Conservation (phyloP, 768 basidiomycete genomes). For the Pisolithus orientalis region DNA sequence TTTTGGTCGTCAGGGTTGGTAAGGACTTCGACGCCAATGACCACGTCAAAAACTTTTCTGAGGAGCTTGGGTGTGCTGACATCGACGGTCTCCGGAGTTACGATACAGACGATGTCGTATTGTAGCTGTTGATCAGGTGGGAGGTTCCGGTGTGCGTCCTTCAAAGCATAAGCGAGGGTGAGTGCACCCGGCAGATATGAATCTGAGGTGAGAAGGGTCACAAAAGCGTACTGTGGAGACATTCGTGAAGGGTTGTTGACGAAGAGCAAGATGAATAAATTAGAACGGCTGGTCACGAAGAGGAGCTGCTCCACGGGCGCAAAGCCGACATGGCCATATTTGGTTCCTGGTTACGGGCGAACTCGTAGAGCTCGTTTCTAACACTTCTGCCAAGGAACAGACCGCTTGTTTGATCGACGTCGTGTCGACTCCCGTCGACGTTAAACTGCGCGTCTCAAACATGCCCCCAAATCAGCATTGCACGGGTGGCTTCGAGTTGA, state of each 20-base stretch:
- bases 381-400: too few relatives aligned
- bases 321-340: too few relatives aligned
- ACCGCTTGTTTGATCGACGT: too few relatives aligned
- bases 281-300: too few relatives aligned
- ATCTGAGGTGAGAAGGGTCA: slow-evolving; percentile 88
- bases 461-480: too few relatives aligned
- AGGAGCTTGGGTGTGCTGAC: slow-evolving; percentile 75
- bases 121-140: slow-evolving; percentile 42
- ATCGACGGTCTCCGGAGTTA: slow-evolving; percentile 91
- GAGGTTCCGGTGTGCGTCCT: slow-evolving; percentile 53
- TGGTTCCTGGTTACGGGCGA: too few relatives aligned
- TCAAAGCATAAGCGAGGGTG: slow-evolving; percentile 76
- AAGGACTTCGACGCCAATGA: slow-evolving; percentile 90
- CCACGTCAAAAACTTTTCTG: slow-evolving; percentile 72
- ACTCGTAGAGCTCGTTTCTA: too few relatives aligned
- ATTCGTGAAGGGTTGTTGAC: slow-evolving; percentile 25
- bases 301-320: too few relatives aligned
- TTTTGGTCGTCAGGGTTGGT: slow-evolving; percentile 58
- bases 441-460: too few relatives aligned
- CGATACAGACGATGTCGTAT: slow-evolving; percentile 78
- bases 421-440: too few relatives aligned
- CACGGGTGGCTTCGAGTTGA: too few relatives aligned
- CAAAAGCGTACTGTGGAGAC: slow-evolving; percentile 74
- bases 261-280: too few relatives aligned
- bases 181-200: slow-evolving; percentile 91